Evolutionary conservation across 257 asterid species (phyloP), one percentile per base, ranked within the genome.

Genomic region (Sherardia arvensis): DNA sequence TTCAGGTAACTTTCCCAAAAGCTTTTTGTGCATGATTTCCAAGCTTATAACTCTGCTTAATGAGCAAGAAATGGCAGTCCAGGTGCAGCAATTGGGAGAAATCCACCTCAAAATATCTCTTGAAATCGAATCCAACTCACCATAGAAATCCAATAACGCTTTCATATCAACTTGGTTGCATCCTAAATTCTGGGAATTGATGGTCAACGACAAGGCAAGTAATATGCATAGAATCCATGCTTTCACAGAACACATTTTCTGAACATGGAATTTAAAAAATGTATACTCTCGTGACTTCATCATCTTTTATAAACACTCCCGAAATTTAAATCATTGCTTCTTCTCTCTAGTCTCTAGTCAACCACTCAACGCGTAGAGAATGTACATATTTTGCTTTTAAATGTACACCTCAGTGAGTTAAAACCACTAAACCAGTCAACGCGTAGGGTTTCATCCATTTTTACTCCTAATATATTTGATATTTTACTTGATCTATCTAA

Each of bases 11-110:
- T 65, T 62, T 1, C 95, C 94, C 12, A 25, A 28, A 7, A 90
- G 71, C 69, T 73, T 76, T 23, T 47, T 76, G 4, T 56, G 70
- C 7, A 73, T 76, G 47, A 90, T 83, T 73, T 90, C 90, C 81
- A 90, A 66, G 61, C 64, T 71, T 17, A 83, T 79, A 33, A 90
- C 91, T 61, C 90, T 76, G 10, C 76, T 78, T 8, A 70, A 68
- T 12, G 78, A 62, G 7, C 97, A 90, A 53, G 87, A 74, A 66
- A 90, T 40, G 15, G 90, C 95, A 1, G 47, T 62, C 94, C 91
- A 90, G 23, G 28, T 66, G 59, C 95, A 89, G 76, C 95, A 90
- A 61, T 74, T 79, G 53, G 79, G 47, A 18, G 85, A 72, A 30
- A 66, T 15, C 97, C 97, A 85, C 1, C 81, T 85, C 27, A 40